Base-by-base conservation (phyloP, 2,329 filamentous ascomycete genomes). In the Cadophora luteo-olivacea region DNA sequence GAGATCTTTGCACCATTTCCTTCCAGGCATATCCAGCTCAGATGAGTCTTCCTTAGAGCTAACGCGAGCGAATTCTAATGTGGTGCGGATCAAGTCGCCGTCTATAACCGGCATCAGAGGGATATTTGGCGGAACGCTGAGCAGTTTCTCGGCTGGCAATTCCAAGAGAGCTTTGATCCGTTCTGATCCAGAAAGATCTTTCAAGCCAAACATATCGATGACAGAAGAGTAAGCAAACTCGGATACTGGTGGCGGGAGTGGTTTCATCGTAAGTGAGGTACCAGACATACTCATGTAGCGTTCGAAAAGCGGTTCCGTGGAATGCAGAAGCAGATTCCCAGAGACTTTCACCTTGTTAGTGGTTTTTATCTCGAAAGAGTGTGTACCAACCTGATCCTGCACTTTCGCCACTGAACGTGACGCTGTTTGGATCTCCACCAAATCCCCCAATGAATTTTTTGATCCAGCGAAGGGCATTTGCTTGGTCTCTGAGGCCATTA, bases 1-100 rank as follows among this genome's bases (percentile, higher is more conserved):
- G 12, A 85, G 67, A n/a, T 79, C 77, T 45, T 80, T 74, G 67
- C 81, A 84, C 83, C 84, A 86, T 11, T 77, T 75, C 48, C 78
- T 80, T 0, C 81, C 83, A 5, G 79, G 79, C 38, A 83, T 64
- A 12, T 32, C 36, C 24, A 67, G n/a, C 19, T 76, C 41, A 57
- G 70, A 67, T 12, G 61, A 62, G 41, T 65, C 32, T 51, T 45
- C 25, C 63, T 64, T 67, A 19, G 38, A 33, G 45, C 48, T 29
- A 51, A 68, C 19, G 48, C 66, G 41, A 22, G 55, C 24, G 62
- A 75, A 77, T 12, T 75, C 75, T 29, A 70, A 51, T 14, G 66
- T 60, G 0, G 77, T 75, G 1, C 76, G 75, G 14, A 85, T 76
- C 1, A 82, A 75, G 16, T 84, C 81, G 1, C 77, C 78, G 69